A percentile compares a stretch with the other conserved stretches of the same genome.
Conservation (phyloP, 2,329 filamentous ascomycete genomes). For the Grosmannia huntii region DNA sequence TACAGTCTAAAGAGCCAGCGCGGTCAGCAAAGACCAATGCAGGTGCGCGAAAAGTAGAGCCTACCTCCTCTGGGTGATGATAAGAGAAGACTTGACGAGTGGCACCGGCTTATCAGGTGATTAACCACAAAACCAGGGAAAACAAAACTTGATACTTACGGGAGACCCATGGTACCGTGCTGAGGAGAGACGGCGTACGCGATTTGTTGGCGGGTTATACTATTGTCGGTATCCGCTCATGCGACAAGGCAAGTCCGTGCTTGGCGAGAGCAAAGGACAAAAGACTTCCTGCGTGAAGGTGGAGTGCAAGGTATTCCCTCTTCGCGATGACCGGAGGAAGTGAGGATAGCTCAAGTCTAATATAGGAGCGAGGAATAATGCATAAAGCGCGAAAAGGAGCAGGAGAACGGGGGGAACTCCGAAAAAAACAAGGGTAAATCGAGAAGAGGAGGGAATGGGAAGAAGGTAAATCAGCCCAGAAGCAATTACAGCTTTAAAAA, state of each 20-base stretch:
- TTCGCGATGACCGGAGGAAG: background rate
- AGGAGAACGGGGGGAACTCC: background rate
- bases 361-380: background rate
- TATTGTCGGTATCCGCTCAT: background rate
- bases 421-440: background rate
- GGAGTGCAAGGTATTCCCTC: background rate
- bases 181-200: background rate
- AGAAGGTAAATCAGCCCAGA: background rate
- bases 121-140: background rate
- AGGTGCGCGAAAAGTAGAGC: background rate
- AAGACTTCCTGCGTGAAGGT: background rate
- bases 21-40: background rate
- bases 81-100: background rate
- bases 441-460: background rate
- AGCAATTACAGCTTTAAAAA: background rate
- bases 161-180: constrained; percentile 9
- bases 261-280: background rate
- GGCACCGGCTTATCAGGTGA: background rate
- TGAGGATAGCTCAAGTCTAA: background rate
- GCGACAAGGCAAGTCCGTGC: background rate
- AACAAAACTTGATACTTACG: constrained; percentile 6
- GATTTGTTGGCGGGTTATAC: background rate
- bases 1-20: constrained; percentile 9
- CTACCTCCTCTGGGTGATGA: background rate
- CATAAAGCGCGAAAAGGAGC: background rate